A percentile compares a stretch with the other conserved stretches of the same genome.
Evolutionary conservation across 2,329 filamentous ascomycete genomes (phyloP).

Genomic region (Cercospora sp.): DNA sequence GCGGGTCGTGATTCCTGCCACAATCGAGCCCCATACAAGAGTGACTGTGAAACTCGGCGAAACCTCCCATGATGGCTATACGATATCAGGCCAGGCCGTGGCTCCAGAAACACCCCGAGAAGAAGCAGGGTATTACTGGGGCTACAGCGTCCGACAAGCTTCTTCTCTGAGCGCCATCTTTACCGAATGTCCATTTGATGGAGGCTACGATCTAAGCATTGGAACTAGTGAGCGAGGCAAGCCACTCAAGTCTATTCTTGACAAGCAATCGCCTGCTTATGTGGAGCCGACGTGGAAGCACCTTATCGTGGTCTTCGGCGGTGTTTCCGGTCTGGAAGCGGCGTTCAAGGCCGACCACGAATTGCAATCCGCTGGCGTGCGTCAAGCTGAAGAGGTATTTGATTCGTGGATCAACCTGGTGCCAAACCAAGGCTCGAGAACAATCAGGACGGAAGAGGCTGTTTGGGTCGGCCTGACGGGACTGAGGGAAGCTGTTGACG

Average conservation of each 20-base stretch:
- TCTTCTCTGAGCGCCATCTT: slow-evolving; percentile 69
- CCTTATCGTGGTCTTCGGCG: slow-evolving; percentile 76
- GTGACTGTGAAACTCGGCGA: slow-evolving; percentile 68
- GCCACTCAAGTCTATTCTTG: slow-evolving; percentile 28
- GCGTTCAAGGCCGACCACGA: slow-evolving; percentile 65
- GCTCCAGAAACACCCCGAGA: slow-evolving; percentile 68
- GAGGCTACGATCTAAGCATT: slow-evolving; percentile 79
- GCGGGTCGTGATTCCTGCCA: slow-evolving; percentile 55
- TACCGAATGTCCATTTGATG: slow-evolving; percentile 71
- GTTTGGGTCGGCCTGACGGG: slow-evolving; percentile 73
- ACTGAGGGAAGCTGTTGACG: slow-evolving; percentile 52
- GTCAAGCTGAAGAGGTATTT: slow-evolving; percentile 68
- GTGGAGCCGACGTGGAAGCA: slow-evolving; percentile 54
- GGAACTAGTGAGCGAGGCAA: slow-evolving; percentile 78
- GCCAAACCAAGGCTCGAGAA: slow-evolving; percentile 76
- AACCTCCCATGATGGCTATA: slow-evolving; percentile 34
- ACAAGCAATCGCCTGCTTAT: slow-evolving; percentile 51
- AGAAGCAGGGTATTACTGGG: slow-evolving; percentile 83
- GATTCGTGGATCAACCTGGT: slow-evolving; percentile 82
- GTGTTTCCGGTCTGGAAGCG: slow-evolving; percentile 75
- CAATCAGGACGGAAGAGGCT: slow-evolving; percentile 81
- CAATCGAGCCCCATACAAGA: slow-evolving; percentile 68
- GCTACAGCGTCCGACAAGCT: slow-evolving; percentile 69
- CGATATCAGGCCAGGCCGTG: slow-evolving; percentile 45
- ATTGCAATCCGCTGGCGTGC: slow-evolving; percentile 62